These are phyloP conservation scores for Parascedosporium putredinis DNA, from an alignment of 2,329 filamentous ascomycete species.

Conservation along the genomic window DNA sequence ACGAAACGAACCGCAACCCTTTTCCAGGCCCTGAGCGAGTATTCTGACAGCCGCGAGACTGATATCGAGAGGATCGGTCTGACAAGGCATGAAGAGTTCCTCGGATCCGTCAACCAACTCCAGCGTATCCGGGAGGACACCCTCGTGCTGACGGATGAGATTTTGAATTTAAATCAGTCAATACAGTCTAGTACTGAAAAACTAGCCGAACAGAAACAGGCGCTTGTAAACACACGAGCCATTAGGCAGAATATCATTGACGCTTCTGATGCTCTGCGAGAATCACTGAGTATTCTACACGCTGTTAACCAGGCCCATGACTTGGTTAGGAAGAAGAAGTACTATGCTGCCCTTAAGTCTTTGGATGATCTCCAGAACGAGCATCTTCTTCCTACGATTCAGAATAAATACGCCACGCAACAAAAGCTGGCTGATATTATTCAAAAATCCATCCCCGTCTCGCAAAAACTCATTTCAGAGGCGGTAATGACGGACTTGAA, in stretches of 20 bases:
- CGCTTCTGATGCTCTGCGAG: constrained; percentile 75
- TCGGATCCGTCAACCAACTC: constrained; percentile 87
- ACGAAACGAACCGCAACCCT: constrained; percentile 64
- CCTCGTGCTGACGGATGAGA: constrained; percentile 78
- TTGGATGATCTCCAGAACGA: constrained; percentile 95
- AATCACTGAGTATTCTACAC: constrained; percentile 83
- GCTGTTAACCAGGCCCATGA: constrained; percentile 93
- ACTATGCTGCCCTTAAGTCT: constrained; percentile 88
- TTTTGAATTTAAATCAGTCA: constrained; percentile 83
- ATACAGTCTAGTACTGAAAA: constrained; percentile 94
- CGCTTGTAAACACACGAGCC: constrained; percentile 80
- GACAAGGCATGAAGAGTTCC: constrained; percentile 93
- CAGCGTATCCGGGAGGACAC: constrained; percentile 86
- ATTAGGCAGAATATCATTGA: constrained; percentile 95
- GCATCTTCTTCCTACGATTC: constrained; percentile 62
- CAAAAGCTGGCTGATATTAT: constrained; percentile 94
- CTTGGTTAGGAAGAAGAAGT: constrained; percentile 81
- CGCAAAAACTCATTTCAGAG: constrained; percentile 86
- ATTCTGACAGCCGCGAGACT: constrained; percentile 74
- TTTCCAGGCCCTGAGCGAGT: constrained; percentile 61
- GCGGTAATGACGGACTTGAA: constrained; percentile 96
- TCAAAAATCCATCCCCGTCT: constrained; percentile 87
- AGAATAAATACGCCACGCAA: constrained; percentile 80
- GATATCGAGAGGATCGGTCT: constrained; percentile 94
- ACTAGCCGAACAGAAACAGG: constrained; percentile 87